Evolutionary conservation across 352 stramenopile genomes (phyloP).

Genomic region (Pythium plurisporium): DNA sequence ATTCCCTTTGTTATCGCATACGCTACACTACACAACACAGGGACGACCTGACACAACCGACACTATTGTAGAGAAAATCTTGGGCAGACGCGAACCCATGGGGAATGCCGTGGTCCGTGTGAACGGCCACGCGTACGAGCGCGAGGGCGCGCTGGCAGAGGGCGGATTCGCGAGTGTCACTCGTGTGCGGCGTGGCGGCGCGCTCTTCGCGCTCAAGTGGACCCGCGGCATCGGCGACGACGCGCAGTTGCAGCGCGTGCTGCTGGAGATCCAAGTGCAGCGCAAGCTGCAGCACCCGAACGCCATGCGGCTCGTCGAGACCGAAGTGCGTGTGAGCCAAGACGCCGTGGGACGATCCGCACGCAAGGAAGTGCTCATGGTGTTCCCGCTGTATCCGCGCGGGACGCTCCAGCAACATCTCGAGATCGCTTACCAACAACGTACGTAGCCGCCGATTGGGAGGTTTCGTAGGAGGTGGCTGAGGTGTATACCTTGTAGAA

Average conservation of each 20-base stretch:
- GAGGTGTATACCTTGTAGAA: slow-evolving; percentile 3
- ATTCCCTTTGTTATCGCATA: background rate
- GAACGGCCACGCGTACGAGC: slow-evolving; percentile 52
- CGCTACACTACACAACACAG: background rate
- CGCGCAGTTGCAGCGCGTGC: slow-evolving; percentile 53
- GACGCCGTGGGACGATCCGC: background rate
- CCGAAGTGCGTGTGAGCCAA: slow-evolving; percentile 32
- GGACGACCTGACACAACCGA: background rate
- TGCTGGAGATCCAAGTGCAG: slow-evolving; percentile 73
- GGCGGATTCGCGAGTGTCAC: slow-evolving; percentile 75
- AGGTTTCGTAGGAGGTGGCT: background rate
- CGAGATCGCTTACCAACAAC: slow-evolving; percentile 27
- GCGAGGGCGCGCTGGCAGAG: slow-evolving; percentile 46
- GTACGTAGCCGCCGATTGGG: slow-evolving; percentile 18
- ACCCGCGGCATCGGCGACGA: slow-evolving; percentile 41
- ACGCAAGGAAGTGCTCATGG: slow-evolving; percentile 54
- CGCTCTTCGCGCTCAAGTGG: slow-evolving; percentile 62
- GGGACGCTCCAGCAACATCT: slow-evolving; percentile 61
- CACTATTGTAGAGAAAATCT: background rate
- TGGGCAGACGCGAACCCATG: slow-evolving; percentile 26
- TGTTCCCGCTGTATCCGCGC: slow-evolving; percentile 46
- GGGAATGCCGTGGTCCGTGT: slow-evolving; percentile 57
- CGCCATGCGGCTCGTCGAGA: slow-evolving; percentile 44
- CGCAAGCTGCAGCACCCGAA: slow-evolving; percentile 50
- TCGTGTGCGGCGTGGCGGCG: slow-evolving; percentile 34